phyloP scores from a whole-genome alignment of 345 rosid genomes.

The Ricinus communis region DNA sequence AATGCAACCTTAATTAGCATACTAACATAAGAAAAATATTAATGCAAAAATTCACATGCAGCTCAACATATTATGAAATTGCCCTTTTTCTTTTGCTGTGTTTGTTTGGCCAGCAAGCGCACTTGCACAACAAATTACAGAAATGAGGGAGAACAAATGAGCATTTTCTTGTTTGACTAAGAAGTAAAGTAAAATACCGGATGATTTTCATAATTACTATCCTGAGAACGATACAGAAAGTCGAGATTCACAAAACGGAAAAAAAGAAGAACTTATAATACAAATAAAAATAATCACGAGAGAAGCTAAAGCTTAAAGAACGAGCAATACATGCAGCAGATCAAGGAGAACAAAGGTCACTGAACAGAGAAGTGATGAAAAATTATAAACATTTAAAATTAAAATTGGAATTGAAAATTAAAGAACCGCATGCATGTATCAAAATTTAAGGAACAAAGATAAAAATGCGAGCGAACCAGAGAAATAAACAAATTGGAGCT shows the following conservation, averaged over 20 bases:
- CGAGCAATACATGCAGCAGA: conserved; percentile 10
- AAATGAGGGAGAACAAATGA: neutral
- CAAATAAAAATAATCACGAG: neutral
- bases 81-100: neutral
- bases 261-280: too few species aligned
- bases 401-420: neutral
- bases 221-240: neutral
- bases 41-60: too few species aligned
- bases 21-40: too few species aligned
- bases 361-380: neutral
- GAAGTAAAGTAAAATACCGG: neutral
- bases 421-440: neutral
- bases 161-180: neutral
- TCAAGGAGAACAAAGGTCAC: neutral
- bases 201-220: neutral
- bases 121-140: neutral
- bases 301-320: neutral
- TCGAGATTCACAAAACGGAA: neutral
- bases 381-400: neutral
- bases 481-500: too few species aligned
- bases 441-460: neutral
- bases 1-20: too few species aligned
- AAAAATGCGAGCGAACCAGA: neutral
- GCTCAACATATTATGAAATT: too few species aligned
- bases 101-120: too few species aligned